Base-by-base conservation (phyloP, 2,329 filamentous ascomycete genomes). In the Colletotrichum salicis region DNA sequence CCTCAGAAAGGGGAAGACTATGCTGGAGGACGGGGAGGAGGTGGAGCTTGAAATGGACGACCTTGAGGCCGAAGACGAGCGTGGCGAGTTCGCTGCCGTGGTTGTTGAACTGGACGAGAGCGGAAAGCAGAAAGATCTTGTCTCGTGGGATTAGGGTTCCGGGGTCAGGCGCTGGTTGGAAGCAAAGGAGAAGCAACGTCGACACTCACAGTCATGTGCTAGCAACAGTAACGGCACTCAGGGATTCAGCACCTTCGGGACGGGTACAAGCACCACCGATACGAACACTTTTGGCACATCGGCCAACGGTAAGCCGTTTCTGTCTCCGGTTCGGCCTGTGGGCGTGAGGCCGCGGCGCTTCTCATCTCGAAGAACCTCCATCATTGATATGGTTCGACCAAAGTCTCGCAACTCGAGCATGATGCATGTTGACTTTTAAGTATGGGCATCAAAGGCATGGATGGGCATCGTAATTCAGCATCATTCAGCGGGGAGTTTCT, bases 21-120 rank as follows among this genome's bases (percentile, higher is more conserved):
- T 85, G 80, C 81, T 88, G 60, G 87, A 89, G 71, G 87, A 89
- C 74, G 85, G 87, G 31, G 84, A 89, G 78, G 76, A 86, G 72
- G 82, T 88, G 0, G 82, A 86, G 64, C 77, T 84, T 2, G 84
- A 86, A 76, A 78, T 87, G 64, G 80, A 81, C 2, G 87, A 89
- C 57, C 82, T 89, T 51, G 85, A 88, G 71, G 86, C 83, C 1
- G 88, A 89, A 73, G 88, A 89, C 67, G 85, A 87, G 78, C 82
- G 81, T 71, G 87, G 87, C 19, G 87, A 89, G 71, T 88, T 85
- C 74, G 84, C 85, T 15, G 86, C 88, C 1, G 83, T 87, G 22
- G 79, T 90, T 45, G 87, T 90, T 5, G 83, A 88, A 68, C 72
- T 89, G 45, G 87, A 89, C 67, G 86, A 86, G 59, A 72, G 84